Base-by-base conservation (phyloP, 2,329 filamentous ascomycete species). In the Xylaria sp. region DNA sequence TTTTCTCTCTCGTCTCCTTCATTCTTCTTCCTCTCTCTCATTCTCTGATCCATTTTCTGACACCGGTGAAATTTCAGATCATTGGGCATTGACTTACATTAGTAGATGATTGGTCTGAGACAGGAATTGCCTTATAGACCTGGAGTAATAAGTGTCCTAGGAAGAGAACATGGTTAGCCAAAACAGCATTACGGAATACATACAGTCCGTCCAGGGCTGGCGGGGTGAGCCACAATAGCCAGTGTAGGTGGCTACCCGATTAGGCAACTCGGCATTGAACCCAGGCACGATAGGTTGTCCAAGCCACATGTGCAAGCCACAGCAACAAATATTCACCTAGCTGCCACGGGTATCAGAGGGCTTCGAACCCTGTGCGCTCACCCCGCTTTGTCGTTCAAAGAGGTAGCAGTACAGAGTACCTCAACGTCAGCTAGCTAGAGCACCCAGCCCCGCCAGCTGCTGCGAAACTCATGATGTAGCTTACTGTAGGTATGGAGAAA, bases 351-450 rank as follows among this genome's bases (percentile, higher is more conserved):
- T 21, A 42, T 28, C 40, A 56, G 61, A 61, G 61, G 61, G 57
- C 47, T 64, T 64, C 33, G 35, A 64, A 50, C 61, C 61, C 61
- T 64, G 35, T 37, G 40, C 23, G 46, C 23, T 35, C 28, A 4
- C 14, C 2, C 17, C 15, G 8, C 8, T 8, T 37, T 31, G 28
- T 31, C 28, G 9, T 4, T 9, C 5, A 31, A 9, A 31, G 28
- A 31, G 28, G 28, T 31, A 31, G 5, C 28, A 5, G 9, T 31
- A n/a, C n/a, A n/a, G n/a, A n/a, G 28, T 31, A 31, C 5, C 28
- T 31, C 28, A 31, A 31, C 28, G 28, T 9, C 28, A 31, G 28
- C 28, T 31, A 31, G 5, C 28, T 5, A 31, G 28, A 31, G 28
- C 28, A 5, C 28, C 28, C 9, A 9, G 9, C 5, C 28, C 28